These are phyloP conservation scores for Barnettozyma salicaria DNA, from an alignment of 805 yeast species.

Conservation along the genomic window DNA sequence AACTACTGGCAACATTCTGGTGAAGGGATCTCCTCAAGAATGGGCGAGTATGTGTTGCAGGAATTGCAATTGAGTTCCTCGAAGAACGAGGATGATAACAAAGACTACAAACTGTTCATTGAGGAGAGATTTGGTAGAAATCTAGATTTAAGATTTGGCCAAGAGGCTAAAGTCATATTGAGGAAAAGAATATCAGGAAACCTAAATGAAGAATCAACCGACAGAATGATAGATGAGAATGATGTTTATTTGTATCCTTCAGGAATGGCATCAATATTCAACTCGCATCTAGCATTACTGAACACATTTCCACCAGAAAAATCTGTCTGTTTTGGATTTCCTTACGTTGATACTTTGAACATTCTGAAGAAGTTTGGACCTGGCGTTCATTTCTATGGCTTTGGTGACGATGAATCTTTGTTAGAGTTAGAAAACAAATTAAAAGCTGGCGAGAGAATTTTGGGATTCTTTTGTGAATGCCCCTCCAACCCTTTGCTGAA, in stretches of 20 bases:
- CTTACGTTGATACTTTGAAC: constrained; percentile 88
- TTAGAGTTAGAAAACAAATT: constrained; percentile 58
- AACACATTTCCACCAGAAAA: constrained; percentile 34
- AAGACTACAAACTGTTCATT: constrained; percentile 60
- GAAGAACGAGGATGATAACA: constrained; percentile 29
- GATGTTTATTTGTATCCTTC: constrained; percentile 83
- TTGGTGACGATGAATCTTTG: constrained; percentile 69
- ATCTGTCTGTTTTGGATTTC: constrained; percentile 93
- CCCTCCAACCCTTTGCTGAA: constrained; percentile 92
- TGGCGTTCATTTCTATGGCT: constrained; percentile 80
- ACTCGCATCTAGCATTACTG: constrained; percentile 60
- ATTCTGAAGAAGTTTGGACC: constrained; percentile 86
- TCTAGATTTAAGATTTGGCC: constrained; percentile 68
- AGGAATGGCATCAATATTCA: constrained; percentile 90
- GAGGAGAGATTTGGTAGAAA: constrained; percentile 92
- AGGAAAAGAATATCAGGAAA: constrained; percentile 68
- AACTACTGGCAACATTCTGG: constrained; percentile 97
- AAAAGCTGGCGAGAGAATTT: constrained; percentile 56
- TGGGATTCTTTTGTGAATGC: constrained; percentile 83
- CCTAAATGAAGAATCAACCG: constrained; percentile 20
- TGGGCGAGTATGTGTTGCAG: constrained; percentile 76
- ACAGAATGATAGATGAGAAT: constrained; percentile 33
- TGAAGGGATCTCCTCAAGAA: constrained; percentile 88
- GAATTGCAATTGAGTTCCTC: constrained; percentile 41
- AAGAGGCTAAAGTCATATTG: constrained; percentile 69